Percentiles rank a stretch among this genome's conserved stretches.
Conservation (phyloP, 768 basidiomycete species). For the Phylloporus sp. region DNA sequence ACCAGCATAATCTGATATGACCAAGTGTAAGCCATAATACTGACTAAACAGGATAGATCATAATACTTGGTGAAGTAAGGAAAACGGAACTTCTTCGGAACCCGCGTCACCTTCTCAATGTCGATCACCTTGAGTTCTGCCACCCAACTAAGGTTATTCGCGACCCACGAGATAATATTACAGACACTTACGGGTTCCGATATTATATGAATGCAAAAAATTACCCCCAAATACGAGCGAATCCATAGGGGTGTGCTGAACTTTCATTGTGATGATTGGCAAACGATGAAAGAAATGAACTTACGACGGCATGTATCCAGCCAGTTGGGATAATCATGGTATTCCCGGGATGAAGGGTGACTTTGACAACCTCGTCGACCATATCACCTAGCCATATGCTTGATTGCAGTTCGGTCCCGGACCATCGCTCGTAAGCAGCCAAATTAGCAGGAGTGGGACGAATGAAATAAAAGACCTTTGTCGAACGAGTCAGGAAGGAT, state of each 20-base stretch:
- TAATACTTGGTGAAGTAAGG: constrained; percentile 73
- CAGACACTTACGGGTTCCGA: constrained; percentile 67
- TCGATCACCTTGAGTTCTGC: constrained; percentile 84
- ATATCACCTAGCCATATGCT: constrained; percentile 89
- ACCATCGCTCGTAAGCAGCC: constrained; percentile 90
- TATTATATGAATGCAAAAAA: constrained; percentile 91
- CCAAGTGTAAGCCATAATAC: constrained; percentile 1
- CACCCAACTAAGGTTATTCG: constrained; percentile 8
- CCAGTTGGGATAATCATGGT: constrained; percentile 95
- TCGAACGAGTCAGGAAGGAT: neutral
- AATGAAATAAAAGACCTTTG: constrained; percentile 93
- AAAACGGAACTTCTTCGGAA: constrained; percentile 89
- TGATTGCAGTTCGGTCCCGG: constrained; percentile 85
- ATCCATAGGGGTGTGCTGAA: constrained; percentile 84
- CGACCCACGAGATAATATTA: neutral
- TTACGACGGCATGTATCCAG: constrained; percentile 96
- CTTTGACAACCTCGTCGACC: constrained; percentile 87
- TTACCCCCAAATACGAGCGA: constrained; percentile 97
- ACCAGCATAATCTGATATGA: constrained; percentile 75
- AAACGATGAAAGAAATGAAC: constrained; percentile 23
- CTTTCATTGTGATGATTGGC: constrained; percentile 1
- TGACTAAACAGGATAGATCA: constrained; percentile 18
- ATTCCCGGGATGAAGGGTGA: constrained; percentile 71
- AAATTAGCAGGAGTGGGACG: constrained; percentile 83
- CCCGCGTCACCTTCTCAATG: constrained; percentile 89